phyloP scores from a whole-genome alignment of 345 rosid genomes.

The Pistacia atlantica region DNA sequence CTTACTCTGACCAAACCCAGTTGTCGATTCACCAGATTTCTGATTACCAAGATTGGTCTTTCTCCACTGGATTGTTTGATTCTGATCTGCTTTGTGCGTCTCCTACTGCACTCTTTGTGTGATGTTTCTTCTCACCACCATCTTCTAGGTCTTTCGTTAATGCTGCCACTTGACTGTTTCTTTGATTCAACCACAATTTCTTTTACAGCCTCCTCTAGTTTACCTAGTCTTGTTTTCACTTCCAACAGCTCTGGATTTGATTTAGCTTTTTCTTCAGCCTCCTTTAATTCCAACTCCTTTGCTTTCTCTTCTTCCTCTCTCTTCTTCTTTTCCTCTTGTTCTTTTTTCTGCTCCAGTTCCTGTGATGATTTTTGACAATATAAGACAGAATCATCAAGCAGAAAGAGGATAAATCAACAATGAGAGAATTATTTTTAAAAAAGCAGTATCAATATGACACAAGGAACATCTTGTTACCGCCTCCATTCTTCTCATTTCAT shows the following conservation, averaged over 20 bases:
- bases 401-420: no score
- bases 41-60: constrained; percentile 11
- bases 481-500: no score
- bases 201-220: constrained; percentile 68
- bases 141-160: constrained; percentile 39
- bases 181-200: constrained; percentile 64
- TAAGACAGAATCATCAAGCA: no score
- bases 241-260: constrained; percentile 45
- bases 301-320: constrained; percentile 55
- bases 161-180: constrained; percentile 39
- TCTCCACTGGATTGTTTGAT: constrained; percentile 24
- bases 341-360: no score
- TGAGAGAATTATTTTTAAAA: no score
- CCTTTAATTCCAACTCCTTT: constrained; percentile 51
- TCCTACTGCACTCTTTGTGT: constrained; percentile 8
- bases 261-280: constrained; percentile 39
- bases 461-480: no score
- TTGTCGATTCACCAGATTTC: constrained; percentile 19
- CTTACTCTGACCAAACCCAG: constrained; percentile 13
- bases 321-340: no score
- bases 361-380: no score
- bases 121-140: constrained; percentile 27
- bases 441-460: no score
- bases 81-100: constrained; percentile 12
- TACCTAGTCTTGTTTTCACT: constrained; percentile 70